Percentiles rank a stretch among this genome's conserved stretches.
Conservation (phyloP, 2,329 filamentous ascomycete genomes). For the Lachnellula subtilissima region DNA sequence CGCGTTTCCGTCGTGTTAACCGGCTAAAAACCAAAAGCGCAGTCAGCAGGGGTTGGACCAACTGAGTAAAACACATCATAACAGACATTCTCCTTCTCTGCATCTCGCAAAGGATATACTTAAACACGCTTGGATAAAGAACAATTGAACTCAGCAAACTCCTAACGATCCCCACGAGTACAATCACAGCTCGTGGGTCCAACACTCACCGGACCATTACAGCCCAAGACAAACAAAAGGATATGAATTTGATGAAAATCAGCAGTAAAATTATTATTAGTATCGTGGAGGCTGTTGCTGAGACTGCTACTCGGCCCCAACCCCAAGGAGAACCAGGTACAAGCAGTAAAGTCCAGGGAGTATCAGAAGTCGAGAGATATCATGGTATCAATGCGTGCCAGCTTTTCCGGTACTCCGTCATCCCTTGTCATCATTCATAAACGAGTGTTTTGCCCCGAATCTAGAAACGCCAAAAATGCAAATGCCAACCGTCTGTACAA, state of each 20-base stretch:
- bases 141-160: no score
- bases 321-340: background rate
- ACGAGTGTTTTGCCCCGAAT: background rate
- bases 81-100: no score
- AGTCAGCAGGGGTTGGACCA: no score
- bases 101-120: no score
- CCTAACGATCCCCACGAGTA: no score
- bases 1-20: no score
- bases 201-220: no score
- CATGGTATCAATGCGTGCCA: background rate
- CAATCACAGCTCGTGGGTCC: no score
- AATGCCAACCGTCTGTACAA: background rate
- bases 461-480: background rate
- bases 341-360: background rate
- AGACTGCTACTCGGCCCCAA: background rate
- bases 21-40: no score
- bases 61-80: no score
- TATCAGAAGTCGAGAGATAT: background rate
- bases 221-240: no score
- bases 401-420: background rate
- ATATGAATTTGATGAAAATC: background rate
- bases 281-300: background rate
- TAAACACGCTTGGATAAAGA: no score
- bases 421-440: background rate
- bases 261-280: background rate